Evolutionary conservation across 768 basidiomycete genomes (phyloP), one percentile per base, ranked within the genome.

Genomic region (Stropharia rugosoannulata): DNA sequence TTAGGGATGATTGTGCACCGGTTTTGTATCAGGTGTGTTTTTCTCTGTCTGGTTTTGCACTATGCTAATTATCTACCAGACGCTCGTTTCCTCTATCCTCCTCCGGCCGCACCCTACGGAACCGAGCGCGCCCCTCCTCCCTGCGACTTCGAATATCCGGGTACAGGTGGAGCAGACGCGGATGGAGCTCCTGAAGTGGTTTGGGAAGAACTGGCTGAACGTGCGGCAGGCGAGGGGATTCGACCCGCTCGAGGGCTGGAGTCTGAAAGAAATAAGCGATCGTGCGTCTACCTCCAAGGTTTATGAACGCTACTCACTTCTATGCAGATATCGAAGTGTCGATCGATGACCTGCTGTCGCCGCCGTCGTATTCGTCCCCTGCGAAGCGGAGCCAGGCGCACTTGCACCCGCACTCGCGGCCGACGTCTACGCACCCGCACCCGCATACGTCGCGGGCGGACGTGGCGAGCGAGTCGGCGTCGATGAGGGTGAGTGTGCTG

Each of bases 241-340:
- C 62, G 86, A 89, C 49, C 66, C 72, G 4, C 76, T 98, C n/a
- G 93, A 96, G 47, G 80, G 79, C 4, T 97, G 93, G 93, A 85
- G 89, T 0, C 68, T 95, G 51, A 88, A 93, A 67, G 96, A 98
- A 65, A 93, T 98, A 39, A 81, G 84, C 40, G 83, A 89, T 64
- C 81, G 93, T 91, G 59, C 62, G 89, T 77, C 35, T 49, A 37
- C 39, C 15, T 10, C 1, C 10, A 0, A 6, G 12, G 9, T 12
- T 12, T 4, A 18, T 8, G 12, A 37, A 37, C 12, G 9, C 27
- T 5, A 4, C 27, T 49, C 3, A 32, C 16, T 15, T 18, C 35
- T 8, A 1, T 3, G 13, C 62, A 93, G 93, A 90, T 66, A 82
- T 95, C 50, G 92, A 95, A 66, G 83, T 95, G 10, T 76, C 87